Evolutionary conservation across 192 early-diverging fungal species (phyloP).

Genomic region (Diversispora epigaea): DNA sequence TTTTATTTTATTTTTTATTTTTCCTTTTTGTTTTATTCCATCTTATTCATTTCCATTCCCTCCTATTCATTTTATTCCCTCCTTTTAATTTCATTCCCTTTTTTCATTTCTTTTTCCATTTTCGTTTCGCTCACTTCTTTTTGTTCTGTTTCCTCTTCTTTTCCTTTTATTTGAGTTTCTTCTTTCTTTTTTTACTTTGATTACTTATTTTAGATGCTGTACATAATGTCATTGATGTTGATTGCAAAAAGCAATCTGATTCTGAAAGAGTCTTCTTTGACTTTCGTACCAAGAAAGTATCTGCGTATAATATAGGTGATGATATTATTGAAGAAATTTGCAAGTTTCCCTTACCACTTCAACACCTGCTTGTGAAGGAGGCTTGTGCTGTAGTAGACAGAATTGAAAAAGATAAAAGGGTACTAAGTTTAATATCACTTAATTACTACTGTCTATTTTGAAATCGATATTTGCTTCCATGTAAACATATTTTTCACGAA

Average conservation of each 20-base stretch:
- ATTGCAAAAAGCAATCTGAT: not conserved
- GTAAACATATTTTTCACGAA: slow-evolving; percentile 17
- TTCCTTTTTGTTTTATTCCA: no score
- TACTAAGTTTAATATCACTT: slow-evolving; percentile 2
- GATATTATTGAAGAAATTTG: slow-evolving; percentile 16
- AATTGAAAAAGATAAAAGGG: slow-evolving; percentile 14
- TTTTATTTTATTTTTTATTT: not conserved
- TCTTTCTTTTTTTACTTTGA: no score
- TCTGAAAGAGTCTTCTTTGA: not conserved
- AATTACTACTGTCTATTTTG: slow-evolving; percentile 15
- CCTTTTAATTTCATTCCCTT: no score
- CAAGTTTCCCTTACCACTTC: slow-evolving; percentile 17
- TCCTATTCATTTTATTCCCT: no score
- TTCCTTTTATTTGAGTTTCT: no score
- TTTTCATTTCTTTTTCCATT: no score
- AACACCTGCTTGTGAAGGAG: slow-evolving; percentile 6
- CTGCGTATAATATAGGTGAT: not conserved
- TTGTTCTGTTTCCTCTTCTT: no score
- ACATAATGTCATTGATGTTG: not conserved
- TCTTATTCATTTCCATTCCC: no score
- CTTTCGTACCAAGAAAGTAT: slow-evolving; percentile 13
- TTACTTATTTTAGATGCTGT: not conserved
- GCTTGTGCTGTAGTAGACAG: slow-evolving; percentile 1
- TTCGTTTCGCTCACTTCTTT: no score
- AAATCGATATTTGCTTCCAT: not conserved